Conservation (phyloP, 768 basidiomycete species). For the Pleurotus sapidus region DNA sequence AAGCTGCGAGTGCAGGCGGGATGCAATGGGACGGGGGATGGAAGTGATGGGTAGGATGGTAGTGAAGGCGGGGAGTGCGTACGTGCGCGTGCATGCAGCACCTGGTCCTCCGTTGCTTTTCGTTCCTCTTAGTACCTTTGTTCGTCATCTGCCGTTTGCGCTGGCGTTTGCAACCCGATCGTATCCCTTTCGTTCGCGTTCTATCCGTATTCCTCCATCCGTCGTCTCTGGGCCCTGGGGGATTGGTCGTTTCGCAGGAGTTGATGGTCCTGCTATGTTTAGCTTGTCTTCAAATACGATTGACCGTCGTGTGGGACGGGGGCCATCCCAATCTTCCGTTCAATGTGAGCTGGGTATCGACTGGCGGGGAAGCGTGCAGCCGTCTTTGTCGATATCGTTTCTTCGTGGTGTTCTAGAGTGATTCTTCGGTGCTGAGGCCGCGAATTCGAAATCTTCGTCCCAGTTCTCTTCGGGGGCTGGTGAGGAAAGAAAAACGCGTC, state of each 20-base stretch:
- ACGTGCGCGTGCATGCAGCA: too few species aligned
- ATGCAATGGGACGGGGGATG: too few species aligned
- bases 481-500: constrained; percentile 6
- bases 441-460: constrained; percentile 81
- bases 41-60: too few species aligned
- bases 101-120: too few species aligned
- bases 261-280: constrained; percentile 37
- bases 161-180: too few species aligned
- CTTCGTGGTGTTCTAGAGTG: constrained; percentile 10
- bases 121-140: too few species aligned
- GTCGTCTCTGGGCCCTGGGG: constrained; percentile 20
- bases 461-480: constrained; percentile 63
- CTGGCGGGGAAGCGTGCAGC: constrained; percentile 20
- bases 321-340: constrained; percentile 43
- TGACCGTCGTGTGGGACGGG: constrained; percentile 1
- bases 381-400: background rate
- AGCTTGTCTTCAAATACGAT: constrained; percentile 11
- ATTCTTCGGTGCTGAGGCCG: constrained; percentile 17
- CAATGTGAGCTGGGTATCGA: constrained; percentile 34
- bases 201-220: too few species aligned
- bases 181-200: too few species aligned
- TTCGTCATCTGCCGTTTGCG: too few species aligned
- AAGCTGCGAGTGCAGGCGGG: too few species aligned
- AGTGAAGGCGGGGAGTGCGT: too few species aligned
- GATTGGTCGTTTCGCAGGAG: constrained; percentile 35